Evolutionary conservation across 306 rosid genomes (phyloP).

Genomic region (Medicago arabica): DNA sequence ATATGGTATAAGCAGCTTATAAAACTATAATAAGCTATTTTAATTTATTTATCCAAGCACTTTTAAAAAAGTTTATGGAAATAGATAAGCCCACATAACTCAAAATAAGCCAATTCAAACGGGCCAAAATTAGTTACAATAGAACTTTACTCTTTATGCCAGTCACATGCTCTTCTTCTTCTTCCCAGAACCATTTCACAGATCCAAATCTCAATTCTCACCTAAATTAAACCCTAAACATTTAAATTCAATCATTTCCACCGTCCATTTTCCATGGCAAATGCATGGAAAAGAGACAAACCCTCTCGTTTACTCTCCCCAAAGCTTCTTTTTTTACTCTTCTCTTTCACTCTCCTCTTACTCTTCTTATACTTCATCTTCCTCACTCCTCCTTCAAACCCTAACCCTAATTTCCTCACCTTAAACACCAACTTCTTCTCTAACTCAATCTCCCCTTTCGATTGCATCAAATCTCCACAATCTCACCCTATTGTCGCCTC

Average conservation of each 20-base stretch:
- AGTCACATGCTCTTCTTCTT: not conserved
- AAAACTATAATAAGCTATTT: too few species aligned
- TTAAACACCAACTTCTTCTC: slow-evolving; percentile 46
- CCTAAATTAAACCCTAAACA: not conserved
- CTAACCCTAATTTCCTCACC: slow-evolving; percentile 32
- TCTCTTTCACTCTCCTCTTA: slow-evolving; percentile 54
- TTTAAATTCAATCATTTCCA: not conserved
- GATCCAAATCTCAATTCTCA: slow-evolving; percentile 39
- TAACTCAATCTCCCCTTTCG: slow-evolving; percentile 65
- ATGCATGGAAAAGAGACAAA: slow-evolving; percentile 88
- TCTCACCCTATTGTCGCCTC: slow-evolving; percentile 81
- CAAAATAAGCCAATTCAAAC: too few species aligned
- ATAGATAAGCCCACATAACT: too few species aligned
- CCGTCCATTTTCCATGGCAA: slow-evolving; percentile 67
- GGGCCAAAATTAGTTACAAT: not conserved
- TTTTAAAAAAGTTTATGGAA: too few species aligned
- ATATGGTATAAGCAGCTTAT: too few species aligned
- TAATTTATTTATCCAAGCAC: too few species aligned
- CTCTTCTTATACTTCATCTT: slow-evolving; percentile 52
- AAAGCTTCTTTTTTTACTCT: slow-evolving; percentile 45
- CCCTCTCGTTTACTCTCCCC: slow-evolving; percentile 62
- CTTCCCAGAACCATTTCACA: not conserved
- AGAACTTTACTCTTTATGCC: not conserved
- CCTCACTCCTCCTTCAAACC: slow-evolving; percentile 43
- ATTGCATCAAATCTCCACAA: slow-evolving; percentile 74